phyloP scores from a whole-genome alignment of 1,284 basidiomycete species.

The Ganoderma multipileum region DNA sequence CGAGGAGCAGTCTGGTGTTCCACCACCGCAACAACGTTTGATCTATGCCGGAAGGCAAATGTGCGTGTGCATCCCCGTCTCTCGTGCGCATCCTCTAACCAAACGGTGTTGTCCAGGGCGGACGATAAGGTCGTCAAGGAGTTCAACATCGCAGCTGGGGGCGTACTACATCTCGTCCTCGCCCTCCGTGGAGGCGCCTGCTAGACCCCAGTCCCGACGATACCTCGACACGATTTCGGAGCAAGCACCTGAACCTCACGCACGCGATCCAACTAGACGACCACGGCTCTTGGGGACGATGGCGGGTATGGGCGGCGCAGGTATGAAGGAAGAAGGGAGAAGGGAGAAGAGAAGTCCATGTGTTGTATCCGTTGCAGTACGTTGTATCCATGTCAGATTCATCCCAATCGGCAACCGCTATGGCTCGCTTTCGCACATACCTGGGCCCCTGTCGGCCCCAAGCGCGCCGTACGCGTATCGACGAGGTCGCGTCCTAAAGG shows the following conservation, averaged over 20 bases:
- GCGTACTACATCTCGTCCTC: slow-evolving; percentile 91
- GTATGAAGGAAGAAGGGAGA: slow-evolving; percentile 3
- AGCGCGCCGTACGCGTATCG: background rate
- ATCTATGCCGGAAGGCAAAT: slow-evolving; percentile 97
- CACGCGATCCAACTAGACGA: background rate
- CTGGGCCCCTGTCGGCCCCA: background rate
- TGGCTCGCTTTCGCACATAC: slow-evolving; percentile 20
- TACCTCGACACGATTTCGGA: background rate
- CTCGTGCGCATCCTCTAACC: slow-evolving; percentile 1
- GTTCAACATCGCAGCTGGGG: slow-evolving; percentile 82
- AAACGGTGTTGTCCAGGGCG: slow-evolving; percentile 47
- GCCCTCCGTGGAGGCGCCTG: slow-evolving; percentile 83
- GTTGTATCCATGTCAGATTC: slow-evolving; percentile 28
- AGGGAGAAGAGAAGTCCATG: slow-evolving; percentile 15
- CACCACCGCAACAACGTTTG: slow-evolving; percentile 94
- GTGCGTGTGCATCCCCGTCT: slow-evolving; percentile 57
- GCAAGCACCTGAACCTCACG: background rate
- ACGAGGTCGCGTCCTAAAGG: too few relatives aligned
- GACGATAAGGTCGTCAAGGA: slow-evolving; percentile 92
- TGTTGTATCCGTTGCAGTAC: slow-evolving; percentile 24
- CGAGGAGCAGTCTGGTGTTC: slow-evolving; percentile 99
- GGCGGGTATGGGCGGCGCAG: background rate
- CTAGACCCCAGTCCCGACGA: slow-evolving; percentile 28
- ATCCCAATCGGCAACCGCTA: slow-evolving; percentile 17
- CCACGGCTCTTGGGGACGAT: background rate